Conservation (phyloP, 192 early-diverging fungal genomes). For the Dimargaris xerosporica region DNA sequence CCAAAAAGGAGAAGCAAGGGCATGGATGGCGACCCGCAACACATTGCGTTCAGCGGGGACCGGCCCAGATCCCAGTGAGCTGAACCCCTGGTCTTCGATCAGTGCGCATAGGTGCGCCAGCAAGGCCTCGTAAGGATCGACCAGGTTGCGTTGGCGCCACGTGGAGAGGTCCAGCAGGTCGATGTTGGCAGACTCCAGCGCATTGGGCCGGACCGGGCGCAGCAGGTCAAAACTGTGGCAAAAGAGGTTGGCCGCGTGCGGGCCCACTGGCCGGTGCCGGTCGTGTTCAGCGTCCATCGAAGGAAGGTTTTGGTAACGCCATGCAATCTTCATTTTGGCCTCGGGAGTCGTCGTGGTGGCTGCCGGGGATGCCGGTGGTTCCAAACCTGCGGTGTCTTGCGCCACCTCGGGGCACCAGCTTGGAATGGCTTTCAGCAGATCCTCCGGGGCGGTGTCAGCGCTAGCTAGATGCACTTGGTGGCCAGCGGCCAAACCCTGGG, state of each 20-base stretch:
- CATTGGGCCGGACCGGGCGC: slow-evolving; percentile 42
- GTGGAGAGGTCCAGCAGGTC: slow-evolving; percentile 25
- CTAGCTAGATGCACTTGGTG: slow-evolving; percentile 55
- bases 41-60: slow-evolving; percentile 36
- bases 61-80: slow-evolving; percentile 25
- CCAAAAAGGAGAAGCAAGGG: slow-evolving; percentile 72
- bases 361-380: slow-evolving; percentile 10
- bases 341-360: slow-evolving; percentile 17
- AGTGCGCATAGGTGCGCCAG: slow-evolving; percentile 32
- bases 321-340: slow-evolving; percentile 78
- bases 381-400: not conserved
- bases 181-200: slow-evolving; percentile 36
- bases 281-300: slow-evolving; percentile 8
- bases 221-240: slow-evolving; percentile 80
- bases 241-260: slow-evolving; percentile 32
- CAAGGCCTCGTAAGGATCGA: slow-evolving; percentile 20
- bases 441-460: slow-evolving; percentile 46
- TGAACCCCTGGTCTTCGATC: slow-evolving; percentile 51
- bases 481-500: slow-evolving; percentile 64
- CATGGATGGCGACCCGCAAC: slow-evolving; percentile 66
- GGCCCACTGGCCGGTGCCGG: slow-evolving; percentile 11
- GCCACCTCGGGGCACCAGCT: slow-evolving; percentile 20
- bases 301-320: slow-evolving; percentile 82
- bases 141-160: not conserved
- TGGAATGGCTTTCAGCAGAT: slow-evolving; percentile 34